Base-by-base conservation (phyloP, 441 rosid genomes). In the Adansonia rubrostipa region DNA sequence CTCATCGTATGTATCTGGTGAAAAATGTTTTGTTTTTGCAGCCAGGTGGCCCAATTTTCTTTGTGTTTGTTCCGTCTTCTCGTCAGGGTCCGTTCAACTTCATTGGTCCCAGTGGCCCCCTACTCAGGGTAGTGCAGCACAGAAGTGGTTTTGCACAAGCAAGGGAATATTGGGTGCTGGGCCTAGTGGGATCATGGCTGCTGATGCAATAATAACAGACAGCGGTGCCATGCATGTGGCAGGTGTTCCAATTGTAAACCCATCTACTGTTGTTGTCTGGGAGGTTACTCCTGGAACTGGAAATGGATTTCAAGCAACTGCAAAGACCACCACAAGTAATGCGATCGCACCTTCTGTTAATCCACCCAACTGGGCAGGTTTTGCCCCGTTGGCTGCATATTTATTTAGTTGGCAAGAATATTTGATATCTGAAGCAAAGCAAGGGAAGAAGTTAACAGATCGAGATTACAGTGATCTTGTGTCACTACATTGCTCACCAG, bases 21-120 rank as follows among this genome's bases (percentile, higher is more conserved):
- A 66, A 53, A 53, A 56, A 28, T 51, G 28, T 79, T 79, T 81
- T 80, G 33, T 33, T 82, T 40, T 85, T 89, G 82, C 98, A 97
- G 99, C 96, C 83, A 91, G 98, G 82, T 97, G 99, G 99, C 99
- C 99, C 77, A 97, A 93, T 89, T 95, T 92, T 85, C 97, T 95
- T 19, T 97, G 99, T 60, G 97, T 93, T 65, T 97, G 99, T 81
- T 97, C 99, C 47, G 99, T 97, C 80, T 97, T 97, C 85, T 91
- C 99, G 73, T 93, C 99, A 9, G 99, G 99, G 62, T 97, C 98
- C 42, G 97, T 97, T 82, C 99, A 97, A 81, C 94, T 97, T 80
- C 97, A 93, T 84, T 97, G 99, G 98, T 90, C 98, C 51, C 98
- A 94, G 71, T 89, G 99, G 98, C 97, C 98, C 79, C 90, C 96